Base-by-base conservation (phyloP, 2,329 filamentous ascomycete genomes). In the Xylaria sp. region DNA sequence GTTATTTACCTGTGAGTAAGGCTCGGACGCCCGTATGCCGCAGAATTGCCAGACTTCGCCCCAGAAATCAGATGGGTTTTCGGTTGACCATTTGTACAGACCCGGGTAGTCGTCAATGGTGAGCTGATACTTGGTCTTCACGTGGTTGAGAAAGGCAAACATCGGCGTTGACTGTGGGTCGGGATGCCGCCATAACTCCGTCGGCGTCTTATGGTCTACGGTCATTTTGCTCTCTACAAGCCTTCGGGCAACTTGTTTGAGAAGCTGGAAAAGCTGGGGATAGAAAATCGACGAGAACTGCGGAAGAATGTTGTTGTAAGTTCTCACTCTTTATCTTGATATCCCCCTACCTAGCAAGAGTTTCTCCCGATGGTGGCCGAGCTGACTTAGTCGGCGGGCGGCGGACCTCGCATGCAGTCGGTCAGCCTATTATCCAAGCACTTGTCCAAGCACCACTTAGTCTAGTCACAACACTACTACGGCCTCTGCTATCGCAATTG, bases 1-100 rank as follows among this genome's bases (percentile, higher is more conserved):
- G 42, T 72, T 23, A 23, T 23, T 23, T 23, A 92, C 91, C 81
- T 87, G 79, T 31, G 85, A 81, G 77, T 88, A 94, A 7, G 83
- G 80, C 74, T 83, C 84, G 28, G 92, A 91, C 5, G 92, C 88
- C 71, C 85, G 89, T 73, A 98, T 86, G 51, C 92, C 92, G 2
- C 92, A 92, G 80, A 92, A 94, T 49, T 92, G 84, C 94, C 94
- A 97, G 10, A 93, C 87, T 64, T 94, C 90, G 59, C 87, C 89
- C 95, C 95, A 98, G 79, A 97, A 97, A 1, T 86, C 82, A 28
- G 89, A 86, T 7, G 93, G 86, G 74, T 95, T 85, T 7, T 91
- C 87, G 71, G 96, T 86, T 72, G 93, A 97, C 95, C 95, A 98
- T 77, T 87, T 82, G 82, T 95, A 92, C 9, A 98, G 86, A n/a